phyloP scores from a whole-genome alignment of 2,329 filamentous ascomycete genomes.

The Fusarium tanahbumbuense region DNA sequence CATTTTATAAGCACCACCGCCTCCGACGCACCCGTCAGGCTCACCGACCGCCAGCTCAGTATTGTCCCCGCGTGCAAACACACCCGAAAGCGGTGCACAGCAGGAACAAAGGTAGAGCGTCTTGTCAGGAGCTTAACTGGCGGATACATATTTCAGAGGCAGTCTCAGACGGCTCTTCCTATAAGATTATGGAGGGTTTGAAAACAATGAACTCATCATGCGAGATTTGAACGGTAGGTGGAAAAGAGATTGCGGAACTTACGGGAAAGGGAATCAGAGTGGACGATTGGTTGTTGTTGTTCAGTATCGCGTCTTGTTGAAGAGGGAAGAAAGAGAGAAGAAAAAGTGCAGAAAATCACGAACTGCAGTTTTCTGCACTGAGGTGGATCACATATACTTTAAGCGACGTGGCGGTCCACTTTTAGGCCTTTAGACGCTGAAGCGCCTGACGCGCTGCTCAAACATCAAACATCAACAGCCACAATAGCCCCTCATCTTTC shows the following conservation, averaged over 20 bases:
- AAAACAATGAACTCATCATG: slow-evolving; percentile 58
- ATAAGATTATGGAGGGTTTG: slow-evolving; percentile 53
- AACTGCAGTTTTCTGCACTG: slow-evolving; percentile 34
- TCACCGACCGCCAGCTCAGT: slow-evolving; percentile 40
- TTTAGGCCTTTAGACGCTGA: slow-evolving; percentile 23
- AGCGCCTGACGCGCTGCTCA: slow-evolving; percentile 20
- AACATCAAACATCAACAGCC: not conserved
- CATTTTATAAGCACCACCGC: slow-evolving; percentile 60
- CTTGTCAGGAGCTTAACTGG: slow-evolving; percentile 40
- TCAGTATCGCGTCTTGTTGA: slow-evolving; percentile 4
- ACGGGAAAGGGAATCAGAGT: slow-evolving; percentile 2
- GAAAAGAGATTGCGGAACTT: slow-evolving; percentile 12
- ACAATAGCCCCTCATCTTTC: slow-evolving; percentile 5
- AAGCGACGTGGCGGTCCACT: slow-evolving; percentile 29
- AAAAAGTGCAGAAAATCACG: slow-evolving; percentile 38
- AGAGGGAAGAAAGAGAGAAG: slow-evolving; percentile 32
- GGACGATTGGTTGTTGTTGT: not conserved
- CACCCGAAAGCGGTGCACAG: slow-evolving; percentile 46
- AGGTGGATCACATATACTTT: slow-evolving; percentile 21
- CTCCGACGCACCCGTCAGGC: slow-evolving; percentile 50
- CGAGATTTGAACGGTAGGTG: slow-evolving; percentile 37
- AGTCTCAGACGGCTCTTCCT: slow-evolving; percentile 63
- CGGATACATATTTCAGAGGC: slow-evolving; percentile 44
- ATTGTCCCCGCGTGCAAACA: slow-evolving; percentile 51
- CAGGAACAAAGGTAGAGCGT: slow-evolving; percentile 29